Evolutionary conservation across 129 eudicot species (phyloP).

Genomic region (Tagetes erecta): DNA sequence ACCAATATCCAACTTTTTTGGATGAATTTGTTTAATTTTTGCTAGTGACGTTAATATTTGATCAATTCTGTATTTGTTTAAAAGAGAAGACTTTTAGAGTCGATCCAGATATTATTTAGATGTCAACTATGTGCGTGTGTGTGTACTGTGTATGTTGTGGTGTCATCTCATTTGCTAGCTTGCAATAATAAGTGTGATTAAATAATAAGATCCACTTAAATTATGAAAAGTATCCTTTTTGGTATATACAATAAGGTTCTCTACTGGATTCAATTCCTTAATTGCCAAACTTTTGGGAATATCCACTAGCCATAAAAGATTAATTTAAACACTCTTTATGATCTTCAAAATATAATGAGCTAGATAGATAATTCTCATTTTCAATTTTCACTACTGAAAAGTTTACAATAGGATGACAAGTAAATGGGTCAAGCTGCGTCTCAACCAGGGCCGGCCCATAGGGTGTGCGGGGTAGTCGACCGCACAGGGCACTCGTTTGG

Average conservation of each 20-base stretch:
- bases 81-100: neutral
- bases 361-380: no score
- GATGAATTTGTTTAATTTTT: neutral
- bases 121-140: neutral
- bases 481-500: no score
- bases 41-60: neutral
- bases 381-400: no score
- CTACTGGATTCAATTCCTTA: slow-evolving; percentile 7
- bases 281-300: slow-evolving; percentile 14
- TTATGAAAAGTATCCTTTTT: slow-evolving; percentile 22
- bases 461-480: no score
- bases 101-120: slow-evolving; percentile 9
- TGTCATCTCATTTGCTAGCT: slow-evolving; percentile 13
- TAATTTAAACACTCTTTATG: no score
- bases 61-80: neutral
- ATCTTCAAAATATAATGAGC: no score
- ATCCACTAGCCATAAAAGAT: slow-evolving; percentile 12
- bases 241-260: slow-evolving; percentile 23
- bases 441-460: no score
- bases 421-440: no score
- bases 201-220: neutral
- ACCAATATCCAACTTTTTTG: neutral
- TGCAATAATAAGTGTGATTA: neutral
- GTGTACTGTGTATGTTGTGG: slow-evolving; percentile 21
- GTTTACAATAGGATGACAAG: no score